phyloP scores from a whole-genome alignment of 2,329 filamentous ascomycete genomes.

The Colletotrichum tropicale region DNA sequence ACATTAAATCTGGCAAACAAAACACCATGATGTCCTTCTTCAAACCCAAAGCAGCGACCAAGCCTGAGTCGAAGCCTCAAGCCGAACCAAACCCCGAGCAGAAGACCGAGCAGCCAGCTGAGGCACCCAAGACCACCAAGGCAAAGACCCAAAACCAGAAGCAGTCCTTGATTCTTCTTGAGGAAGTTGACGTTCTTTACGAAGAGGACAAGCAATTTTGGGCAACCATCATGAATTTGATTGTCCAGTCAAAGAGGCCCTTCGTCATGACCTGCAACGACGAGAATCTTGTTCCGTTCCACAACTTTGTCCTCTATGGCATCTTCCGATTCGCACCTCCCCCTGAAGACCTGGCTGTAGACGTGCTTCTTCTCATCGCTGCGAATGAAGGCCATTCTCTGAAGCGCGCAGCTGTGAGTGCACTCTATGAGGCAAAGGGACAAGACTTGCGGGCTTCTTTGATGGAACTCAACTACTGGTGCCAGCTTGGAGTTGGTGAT shows the following conservation, averaged over 20 bases:
- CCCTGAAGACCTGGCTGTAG: slow-evolving; percentile 70
- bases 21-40: slow-evolving; percentile 85
- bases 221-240: slow-evolving; percentile 78
- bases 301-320: slow-evolving; percentile 79
- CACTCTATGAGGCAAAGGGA: slow-evolving; percentile 72
- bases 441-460: slow-evolving; percentile 82
- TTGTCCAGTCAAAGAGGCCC: slow-evolving; percentile 84
- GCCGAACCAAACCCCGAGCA: slow-evolving; percentile 24
- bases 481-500: slow-evolving; percentile 93
- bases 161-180: slow-evolving; percentile 91
- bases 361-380: slow-evolving; percentile 82
- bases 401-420: slow-evolving; percentile 66
- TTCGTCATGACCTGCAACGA: slow-evolving; percentile 97
- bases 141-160: slow-evolving; percentile 66
- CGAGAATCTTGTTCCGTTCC: slow-evolving; percentile 78
- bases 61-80: slow-evolving; percentile 22
- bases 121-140: not conserved
- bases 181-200: slow-evolving; percentile 92
- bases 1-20: slow-evolving; percentile 73
- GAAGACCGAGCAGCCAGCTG: not conserved
- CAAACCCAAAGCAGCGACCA: slow-evolving; percentile 53
- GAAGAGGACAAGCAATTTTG: slow-evolving; percentile 97
- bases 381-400: slow-evolving; percentile 90
- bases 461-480: slow-evolving; percentile 92
- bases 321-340: slow-evolving; percentile 79